These are phyloP conservation scores for Podaxis pistillaris DNA, from an alignment of 768 basidiomycete species.

Conservation along the genomic window DNA sequence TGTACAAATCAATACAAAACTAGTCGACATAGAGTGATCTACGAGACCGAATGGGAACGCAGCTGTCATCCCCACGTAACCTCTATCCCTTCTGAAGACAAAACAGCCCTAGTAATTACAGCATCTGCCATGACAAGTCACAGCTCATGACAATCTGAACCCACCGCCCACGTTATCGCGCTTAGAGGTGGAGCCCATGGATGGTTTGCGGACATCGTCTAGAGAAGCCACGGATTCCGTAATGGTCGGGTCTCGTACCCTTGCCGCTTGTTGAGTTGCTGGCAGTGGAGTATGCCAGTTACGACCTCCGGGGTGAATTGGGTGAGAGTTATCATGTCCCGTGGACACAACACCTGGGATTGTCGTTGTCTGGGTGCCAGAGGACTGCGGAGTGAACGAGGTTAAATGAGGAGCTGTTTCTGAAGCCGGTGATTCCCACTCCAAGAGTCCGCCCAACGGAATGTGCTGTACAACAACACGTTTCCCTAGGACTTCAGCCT, in stretches of 20 bases:
- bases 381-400: slow-evolving; percentile 42
- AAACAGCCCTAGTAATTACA: not conserved
- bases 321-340: not conserved
- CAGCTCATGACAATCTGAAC: not conserved
- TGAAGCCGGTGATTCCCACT: slow-evolving; percentile 45
- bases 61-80: not conserved
- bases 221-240: not conserved
- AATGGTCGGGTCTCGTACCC: not conserved
- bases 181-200: slow-evolving; percentile 1
- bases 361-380: not conserved
- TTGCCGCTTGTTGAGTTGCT: not conserved
- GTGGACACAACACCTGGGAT: not conserved
- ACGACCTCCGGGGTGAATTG: not conserved
- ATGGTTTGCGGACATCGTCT: slow-evolving; percentile 3
- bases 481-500: slow-evolving; percentile 92
- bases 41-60: not conserved
- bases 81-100: not conserved
- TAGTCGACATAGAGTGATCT: not conserved
- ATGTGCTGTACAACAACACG: slow-evolving; percentile 96
- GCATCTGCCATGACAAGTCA: not conserved
- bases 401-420: not conserved
- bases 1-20: not conserved
- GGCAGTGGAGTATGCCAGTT: not conserved
- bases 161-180: slow-evolving; percentile 10
- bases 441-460: slow-evolving; percentile 77